Evolutionary conservation across 208 protist genomes (phyloP).

Genomic region (Acanthamoeba sp.): DNA sequence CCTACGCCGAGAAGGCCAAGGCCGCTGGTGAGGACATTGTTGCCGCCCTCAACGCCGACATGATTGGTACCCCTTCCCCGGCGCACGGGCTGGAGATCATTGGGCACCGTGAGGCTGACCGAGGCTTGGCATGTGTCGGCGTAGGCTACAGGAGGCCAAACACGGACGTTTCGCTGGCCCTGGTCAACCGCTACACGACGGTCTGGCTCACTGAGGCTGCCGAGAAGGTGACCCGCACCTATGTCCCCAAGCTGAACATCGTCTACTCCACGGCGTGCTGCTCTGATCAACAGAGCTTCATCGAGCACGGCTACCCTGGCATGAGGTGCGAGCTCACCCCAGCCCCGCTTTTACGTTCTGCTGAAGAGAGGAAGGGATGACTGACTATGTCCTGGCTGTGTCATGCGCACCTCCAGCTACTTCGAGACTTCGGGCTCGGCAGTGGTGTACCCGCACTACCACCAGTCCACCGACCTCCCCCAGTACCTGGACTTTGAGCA

Average conservation of each 20-base stretch:
- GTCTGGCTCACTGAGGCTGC: not conserved
- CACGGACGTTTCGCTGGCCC: not conserved
- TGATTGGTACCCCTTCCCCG: constrained; percentile 8
- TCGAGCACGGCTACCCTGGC: constrained; percentile 43
- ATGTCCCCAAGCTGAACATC: constrained; percentile 26
- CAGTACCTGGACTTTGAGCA: constrained; percentile 50
- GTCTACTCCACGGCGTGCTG: not conserved
- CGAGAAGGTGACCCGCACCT: not conserved
- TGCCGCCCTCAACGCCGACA: constrained; percentile 52
- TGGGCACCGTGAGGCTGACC: too few relatives aligned
- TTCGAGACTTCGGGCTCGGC: constrained; percentile 18
- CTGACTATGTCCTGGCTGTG: too few relatives aligned
- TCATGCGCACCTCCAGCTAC: not conserved
- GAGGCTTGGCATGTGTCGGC: too few relatives aligned
- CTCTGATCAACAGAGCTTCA: constrained; percentile 66
- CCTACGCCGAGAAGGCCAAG: constrained; percentile 48
- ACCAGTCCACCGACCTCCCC: constrained; percentile 35
- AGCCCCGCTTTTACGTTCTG: not conserved
- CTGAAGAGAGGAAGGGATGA: not conserved
- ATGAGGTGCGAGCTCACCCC: constrained; percentile 3
- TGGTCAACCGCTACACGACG: constrained; percentile 32
- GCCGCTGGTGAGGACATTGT: not conserved
- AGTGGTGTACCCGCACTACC: constrained; percentile 57
- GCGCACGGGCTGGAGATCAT: too few relatives aligned
- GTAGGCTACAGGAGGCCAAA: constrained; percentile 33